phyloP scores from a whole-genome alignment of 768 basidiomycete species.

The Naematelia encephala region DNA sequence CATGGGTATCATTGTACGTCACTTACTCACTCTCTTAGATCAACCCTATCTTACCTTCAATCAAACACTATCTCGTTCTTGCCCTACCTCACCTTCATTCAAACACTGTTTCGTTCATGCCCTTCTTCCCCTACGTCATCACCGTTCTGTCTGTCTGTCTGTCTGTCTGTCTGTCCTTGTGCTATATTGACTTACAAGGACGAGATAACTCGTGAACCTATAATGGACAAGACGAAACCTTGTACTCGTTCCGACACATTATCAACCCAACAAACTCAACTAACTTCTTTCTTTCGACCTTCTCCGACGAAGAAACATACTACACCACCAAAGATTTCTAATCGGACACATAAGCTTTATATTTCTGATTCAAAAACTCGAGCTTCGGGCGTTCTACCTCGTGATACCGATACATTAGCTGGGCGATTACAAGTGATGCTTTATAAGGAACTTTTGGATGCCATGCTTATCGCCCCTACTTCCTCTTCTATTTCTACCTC shows the following conservation, averaged over 20 bases:
- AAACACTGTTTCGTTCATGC: not conserved
- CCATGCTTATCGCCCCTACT: constrained; percentile 30
- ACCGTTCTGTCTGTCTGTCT: not conserved
- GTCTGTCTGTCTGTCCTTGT: not conserved
- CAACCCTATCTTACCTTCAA: not conserved
- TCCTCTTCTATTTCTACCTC: not conserved
- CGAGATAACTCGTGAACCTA: constrained; percentile 45
- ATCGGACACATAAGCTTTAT: constrained; percentile 40
- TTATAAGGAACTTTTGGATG: constrained; percentile 50
- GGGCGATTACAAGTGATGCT: constrained; percentile 51
- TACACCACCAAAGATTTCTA: not conserved
- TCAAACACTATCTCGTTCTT: not conserved
- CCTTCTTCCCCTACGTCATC: too few species aligned
- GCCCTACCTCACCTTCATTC: not conserved
- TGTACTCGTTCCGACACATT: not conserved
- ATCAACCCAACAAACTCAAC: constrained; percentile 25
- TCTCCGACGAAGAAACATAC: constrained; percentile 18
- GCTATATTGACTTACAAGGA: constrained; percentile 30
- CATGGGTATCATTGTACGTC: constrained; percentile 64
- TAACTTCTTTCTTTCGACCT: constrained; percentile 31
- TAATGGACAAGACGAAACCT: constrained; percentile 8
- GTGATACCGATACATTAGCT: constrained; percentile 44
- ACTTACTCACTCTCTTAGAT: not conserved
- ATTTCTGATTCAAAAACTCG: constrained; percentile 52
- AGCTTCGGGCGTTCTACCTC: constrained; percentile 39